phyloP scores from a whole-genome alignment of 345 rosid species.

The Erodium maritimum region DNA sequence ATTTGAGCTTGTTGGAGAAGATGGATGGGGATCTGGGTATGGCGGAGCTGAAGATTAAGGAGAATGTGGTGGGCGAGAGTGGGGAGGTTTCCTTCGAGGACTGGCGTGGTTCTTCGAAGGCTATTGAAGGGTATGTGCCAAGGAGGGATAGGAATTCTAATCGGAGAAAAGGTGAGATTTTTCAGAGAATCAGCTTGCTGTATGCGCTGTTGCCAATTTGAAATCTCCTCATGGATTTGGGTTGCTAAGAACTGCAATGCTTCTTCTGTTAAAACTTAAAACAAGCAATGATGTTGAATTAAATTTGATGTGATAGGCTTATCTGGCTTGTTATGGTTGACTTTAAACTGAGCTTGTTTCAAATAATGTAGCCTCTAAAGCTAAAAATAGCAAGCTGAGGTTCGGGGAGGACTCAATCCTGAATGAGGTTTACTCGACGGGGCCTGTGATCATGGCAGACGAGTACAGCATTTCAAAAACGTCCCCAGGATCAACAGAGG shows the following conservation, averaged over 20 bases:
- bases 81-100: slow-evolving; percentile 29
- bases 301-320: not conserved
- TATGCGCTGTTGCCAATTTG: no score
- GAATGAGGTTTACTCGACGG: slow-evolving; percentile 46
- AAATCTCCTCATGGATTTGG: no score
- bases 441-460: slow-evolving; percentile 45
- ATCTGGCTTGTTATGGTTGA: no score
- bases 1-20: slow-evolving; percentile 13
- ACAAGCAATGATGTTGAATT: not conserved
- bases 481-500: no score
- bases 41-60: slow-evolving; percentile 40
- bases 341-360: slow-evolving; percentile 1
- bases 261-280: no score
- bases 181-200: no score
- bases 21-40: slow-evolving; percentile 34
- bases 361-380: slow-evolving; percentile 35
- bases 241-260: no score
- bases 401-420: slow-evolving; percentile 16
- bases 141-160: slow-evolving; percentile 17
- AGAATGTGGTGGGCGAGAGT: slow-evolving; percentile 25
- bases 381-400: slow-evolving; percentile 18
- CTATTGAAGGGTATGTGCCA: slow-evolving; percentile 89
- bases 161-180: not conserved
- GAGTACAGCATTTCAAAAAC: slow-evolving; percentile 47
- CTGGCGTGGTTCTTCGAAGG: slow-evolving; percentile 62